Conservation (phyloP, 2,329 filamentous ascomycete species). For the Lasiodiplodia hormozganensis region DNA sequence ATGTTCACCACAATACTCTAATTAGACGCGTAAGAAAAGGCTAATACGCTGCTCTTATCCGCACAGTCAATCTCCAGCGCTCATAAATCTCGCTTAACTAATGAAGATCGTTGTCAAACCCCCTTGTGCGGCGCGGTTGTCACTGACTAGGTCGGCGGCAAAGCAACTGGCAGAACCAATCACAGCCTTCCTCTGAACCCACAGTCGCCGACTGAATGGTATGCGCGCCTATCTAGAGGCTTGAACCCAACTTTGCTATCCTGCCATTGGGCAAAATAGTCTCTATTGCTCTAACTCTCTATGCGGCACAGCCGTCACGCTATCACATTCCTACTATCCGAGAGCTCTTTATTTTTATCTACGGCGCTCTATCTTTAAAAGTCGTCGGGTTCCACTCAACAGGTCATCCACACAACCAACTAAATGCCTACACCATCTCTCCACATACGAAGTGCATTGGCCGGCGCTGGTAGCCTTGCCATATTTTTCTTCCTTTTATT, state of each 20-base stretch:
- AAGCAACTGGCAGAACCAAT: background rate
- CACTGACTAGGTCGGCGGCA: background rate
- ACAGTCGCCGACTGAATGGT: background rate
- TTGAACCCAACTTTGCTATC: background rate
- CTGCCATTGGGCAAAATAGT: background rate
- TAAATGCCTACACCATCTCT: background rate
- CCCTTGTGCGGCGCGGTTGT: background rate
- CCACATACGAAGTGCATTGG: background rate
- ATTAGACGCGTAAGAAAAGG: background rate
- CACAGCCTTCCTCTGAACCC: background rate
- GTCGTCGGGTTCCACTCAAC: background rate
- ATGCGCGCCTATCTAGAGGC: background rate
- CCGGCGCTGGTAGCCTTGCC: constrained; percentile 1
- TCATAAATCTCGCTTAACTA: background rate
- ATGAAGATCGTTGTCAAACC: background rate
- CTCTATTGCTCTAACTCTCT: background rate
- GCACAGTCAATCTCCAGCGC: too few relatives aligned
- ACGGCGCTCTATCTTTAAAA: background rate
- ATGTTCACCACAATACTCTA: background rate
- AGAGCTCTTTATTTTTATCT: background rate
- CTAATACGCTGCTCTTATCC: background rate
- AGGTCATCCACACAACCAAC: background rate
- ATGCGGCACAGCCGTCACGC: constrained; percentile 9
- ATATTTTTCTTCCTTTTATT: background rate
- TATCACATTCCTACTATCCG: background rate